Conservation (phyloP, 768 basidiomycete species). For the Russula dissimulans region DNA sequence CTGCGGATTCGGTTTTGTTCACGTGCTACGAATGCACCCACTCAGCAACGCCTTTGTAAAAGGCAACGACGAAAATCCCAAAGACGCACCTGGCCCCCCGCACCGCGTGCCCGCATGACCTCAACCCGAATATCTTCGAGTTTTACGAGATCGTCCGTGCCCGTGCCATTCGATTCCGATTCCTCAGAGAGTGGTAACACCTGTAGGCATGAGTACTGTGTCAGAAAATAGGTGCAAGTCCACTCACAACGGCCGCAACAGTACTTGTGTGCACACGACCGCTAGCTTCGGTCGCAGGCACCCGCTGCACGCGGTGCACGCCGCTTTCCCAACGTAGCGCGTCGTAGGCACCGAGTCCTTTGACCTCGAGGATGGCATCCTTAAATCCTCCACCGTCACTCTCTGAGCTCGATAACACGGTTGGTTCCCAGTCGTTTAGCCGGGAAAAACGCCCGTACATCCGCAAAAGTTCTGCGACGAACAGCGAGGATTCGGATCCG, state of each 20-base stretch:
- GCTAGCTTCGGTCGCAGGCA: constrained; percentile 81
- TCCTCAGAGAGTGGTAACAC: constrained; percentile 77
- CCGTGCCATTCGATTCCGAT: constrained; percentile 34
- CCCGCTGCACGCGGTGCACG: constrained; percentile 90
- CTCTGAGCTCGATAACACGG: constrained; percentile 49
- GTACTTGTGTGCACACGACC: constrained; percentile 92
- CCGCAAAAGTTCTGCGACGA: constrained; percentile 62
- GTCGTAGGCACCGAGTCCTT: constrained; percentile 73
- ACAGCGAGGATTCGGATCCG: constrained; percentile 80
- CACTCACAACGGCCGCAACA: constrained; percentile 69
- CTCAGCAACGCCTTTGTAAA: background rate
- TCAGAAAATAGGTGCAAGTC: background rate
- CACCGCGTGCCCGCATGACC: constrained; percentile 94
- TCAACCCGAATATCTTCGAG: constrained; percentile 86
- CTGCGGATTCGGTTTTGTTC: constrained; percentile 97
- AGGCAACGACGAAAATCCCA: background rate
- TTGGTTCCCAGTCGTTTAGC: constrained; percentile 49
- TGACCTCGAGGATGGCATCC: constrained; percentile 73
- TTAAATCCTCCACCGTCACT: constrained; percentile 58
- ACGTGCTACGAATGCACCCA: constrained; percentile 56
- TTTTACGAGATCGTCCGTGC: constrained; percentile 55
- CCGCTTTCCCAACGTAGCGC: constrained; percentile 84
- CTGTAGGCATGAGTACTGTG: constrained; percentile 31
- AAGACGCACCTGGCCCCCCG: constrained; percentile 80
- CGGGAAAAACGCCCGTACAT: constrained; percentile 73